Evolutionary conservation across 1,139 yeast species (phyloP).

Genomic region (Candida tunisiensis): DNA sequence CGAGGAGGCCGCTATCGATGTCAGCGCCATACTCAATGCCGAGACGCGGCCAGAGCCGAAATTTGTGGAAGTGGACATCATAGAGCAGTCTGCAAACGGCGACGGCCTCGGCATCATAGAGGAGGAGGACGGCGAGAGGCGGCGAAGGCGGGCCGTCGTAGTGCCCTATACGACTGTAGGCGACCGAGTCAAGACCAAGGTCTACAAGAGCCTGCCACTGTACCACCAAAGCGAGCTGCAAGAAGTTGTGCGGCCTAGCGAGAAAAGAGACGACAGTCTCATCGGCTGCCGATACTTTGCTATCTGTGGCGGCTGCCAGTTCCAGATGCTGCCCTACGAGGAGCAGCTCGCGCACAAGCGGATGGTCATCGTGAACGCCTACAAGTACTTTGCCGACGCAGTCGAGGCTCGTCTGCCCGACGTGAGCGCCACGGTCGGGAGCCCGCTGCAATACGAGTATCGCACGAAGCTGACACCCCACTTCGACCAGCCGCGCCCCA

Average conservation of each 20-base stretch:
- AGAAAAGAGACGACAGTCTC: conserved; percentile 33
- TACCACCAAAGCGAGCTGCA: conserved; percentile 66
- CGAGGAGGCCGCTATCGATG: conserved; percentile 42
- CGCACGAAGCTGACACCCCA: conserved; percentile 94
- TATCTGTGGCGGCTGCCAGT: conserved; percentile 84
- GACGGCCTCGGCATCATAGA: conserved; percentile 20
- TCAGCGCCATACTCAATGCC: conserved; percentile 40
- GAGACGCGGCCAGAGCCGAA: conserved; percentile 40
- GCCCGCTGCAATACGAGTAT: conserved; percentile 64
- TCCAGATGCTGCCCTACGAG: conserved; percentile 59
- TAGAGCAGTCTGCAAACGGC: conserved; percentile 56
- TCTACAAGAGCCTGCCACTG: conserved; percentile 63
- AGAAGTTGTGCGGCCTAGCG: conserved; percentile 29
- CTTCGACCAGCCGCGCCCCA: conserved; percentile 61
- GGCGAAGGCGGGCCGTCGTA: conserved; percentile 31
- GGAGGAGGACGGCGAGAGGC: conserved; percentile 7
- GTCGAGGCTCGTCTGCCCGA: conserved; percentile 35
- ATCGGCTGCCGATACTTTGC: conserved; percentile 65
- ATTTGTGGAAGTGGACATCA: conserved; percentile 38
- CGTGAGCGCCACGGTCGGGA: conserved; percentile 51
- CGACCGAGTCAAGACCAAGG: conserved; percentile 50
- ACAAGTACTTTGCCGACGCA: conserved; percentile 33
- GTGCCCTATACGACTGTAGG: conserved; percentile 87
- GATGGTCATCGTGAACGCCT: conserved; percentile 68
- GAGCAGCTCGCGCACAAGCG: conserved; percentile 60